Base-by-base conservation (phyloP, 129 eudicot species). In the Helichrysum umbraculigerum region DNA sequence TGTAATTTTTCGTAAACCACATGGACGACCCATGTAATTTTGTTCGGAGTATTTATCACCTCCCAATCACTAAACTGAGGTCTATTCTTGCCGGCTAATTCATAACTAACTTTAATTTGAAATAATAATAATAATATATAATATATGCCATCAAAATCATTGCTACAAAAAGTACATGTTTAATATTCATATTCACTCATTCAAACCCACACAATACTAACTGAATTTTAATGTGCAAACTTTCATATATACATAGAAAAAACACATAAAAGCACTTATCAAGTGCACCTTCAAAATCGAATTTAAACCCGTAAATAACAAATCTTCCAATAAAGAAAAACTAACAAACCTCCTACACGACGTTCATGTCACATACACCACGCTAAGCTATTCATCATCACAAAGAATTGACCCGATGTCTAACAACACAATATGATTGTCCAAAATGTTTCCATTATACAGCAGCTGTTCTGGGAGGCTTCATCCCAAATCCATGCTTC, bases 401-500 rank as follows among this genome's bases (percentile, higher is more conserved):
- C 20, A 66, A 56, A 29, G 20, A 80, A 73, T 56, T 37, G 56
- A 80, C 83, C 29, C 2, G 16, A 35, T 44, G 51, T 78, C 76
- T 58, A 60, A 69, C 3, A 66, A 42, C 7, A 51, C 12, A 25
- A 32, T 57, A 19, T 20, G 28, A n/a, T 29, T 19, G 29, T 62
- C 28, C 59, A 72, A 25, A 25, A 25, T 25, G 28, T 25, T 25
- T 64, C 21, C 60, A 15, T 73, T 66, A 80, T 67, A 57, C 69
- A 67, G 32, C 75, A 20, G 67, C 61, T 9, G 83, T 76, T 62
- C 83, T 83, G 20, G 97, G 97, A 58, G 81, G 77, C 85, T 77
- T 91, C 99, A 95, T 95, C 78, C 99, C 99, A 54, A 91, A 91
- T 50, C 99, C 99, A 79, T 73, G 97, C 82, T 91, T 91, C 75